Evolutionary conservation across 495 filamentous ascomycete species (phyloP).

Genomic region (Chaetomium cochliodes): DNA sequence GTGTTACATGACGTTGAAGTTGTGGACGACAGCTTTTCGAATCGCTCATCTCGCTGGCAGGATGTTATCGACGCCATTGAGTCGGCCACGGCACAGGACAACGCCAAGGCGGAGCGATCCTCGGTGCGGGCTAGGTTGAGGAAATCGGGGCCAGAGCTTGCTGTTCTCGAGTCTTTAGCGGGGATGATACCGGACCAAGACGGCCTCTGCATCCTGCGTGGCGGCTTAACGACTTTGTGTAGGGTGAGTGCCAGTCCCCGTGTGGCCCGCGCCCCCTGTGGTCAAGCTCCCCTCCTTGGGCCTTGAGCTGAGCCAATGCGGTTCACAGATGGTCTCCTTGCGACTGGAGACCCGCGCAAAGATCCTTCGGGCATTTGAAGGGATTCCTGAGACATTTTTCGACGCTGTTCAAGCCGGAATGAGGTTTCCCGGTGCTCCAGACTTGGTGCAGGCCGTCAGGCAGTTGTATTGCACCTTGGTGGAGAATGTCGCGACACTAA

Average conservation of each 20-base stretch:
- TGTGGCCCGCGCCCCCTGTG: too few relatives aligned
- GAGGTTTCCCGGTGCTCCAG: not conserved
- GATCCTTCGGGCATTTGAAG: conserved; percentile 5
- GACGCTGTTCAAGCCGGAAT: not conserved
- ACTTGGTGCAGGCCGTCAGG: not conserved
- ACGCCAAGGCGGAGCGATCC: not conserved
- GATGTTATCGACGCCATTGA: conserved; percentile 4
- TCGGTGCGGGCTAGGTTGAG: not conserved
- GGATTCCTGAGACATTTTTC: not conserved
- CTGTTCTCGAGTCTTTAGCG: not conserved
- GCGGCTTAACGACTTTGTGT: not conserved
- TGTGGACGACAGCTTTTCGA: not conserved
- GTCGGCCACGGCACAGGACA: not conserved
- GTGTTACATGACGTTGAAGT: not conserved
- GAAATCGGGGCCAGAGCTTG: not conserved
- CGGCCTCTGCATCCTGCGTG: not conserved
- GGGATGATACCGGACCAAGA: conserved; percentile 3
- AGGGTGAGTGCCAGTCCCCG: not conserved
- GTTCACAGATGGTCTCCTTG: conserved; percentile 1
- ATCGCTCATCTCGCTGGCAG: not conserved
- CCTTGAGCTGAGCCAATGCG: not conserved
- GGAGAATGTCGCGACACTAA: not conserved
- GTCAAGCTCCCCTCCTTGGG: too few relatives aligned
- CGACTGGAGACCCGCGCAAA: conserved; percentile 3
- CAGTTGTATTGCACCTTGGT: not conserved